Evolutionary conservation across 75 land plant genomes (phyloP).

Genomic region (Gnetum montanum): DNA sequence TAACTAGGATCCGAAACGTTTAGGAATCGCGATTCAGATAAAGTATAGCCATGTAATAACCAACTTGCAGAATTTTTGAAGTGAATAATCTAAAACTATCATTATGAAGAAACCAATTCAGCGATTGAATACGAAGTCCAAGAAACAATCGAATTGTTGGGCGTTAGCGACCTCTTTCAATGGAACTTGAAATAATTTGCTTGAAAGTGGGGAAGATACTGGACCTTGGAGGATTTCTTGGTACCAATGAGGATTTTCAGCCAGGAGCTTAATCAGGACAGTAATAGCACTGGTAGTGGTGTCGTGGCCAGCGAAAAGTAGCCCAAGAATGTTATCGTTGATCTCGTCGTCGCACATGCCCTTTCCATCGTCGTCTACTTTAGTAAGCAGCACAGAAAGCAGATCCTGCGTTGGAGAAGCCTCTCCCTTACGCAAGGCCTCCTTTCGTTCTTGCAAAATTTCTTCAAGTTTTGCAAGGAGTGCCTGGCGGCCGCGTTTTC

Average conservation of each 20-base stretch:
- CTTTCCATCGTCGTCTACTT: constrained; percentile 22
- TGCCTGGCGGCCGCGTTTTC: constrained; percentile 11
- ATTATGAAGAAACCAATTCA: too few relatives aligned
- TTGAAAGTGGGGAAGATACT: neutral
- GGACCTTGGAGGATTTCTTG: neutral
- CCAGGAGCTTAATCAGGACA: constrained; percentile 13
- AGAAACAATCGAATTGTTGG: too few relatives aligned
- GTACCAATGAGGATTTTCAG: neutral
- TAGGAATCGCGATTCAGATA: too few relatives aligned
- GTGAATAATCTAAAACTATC: too few relatives aligned
- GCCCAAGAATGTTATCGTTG: constrained; percentile 25
- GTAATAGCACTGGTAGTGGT: constrained; percentile 20
- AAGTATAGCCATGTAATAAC: too few relatives aligned
- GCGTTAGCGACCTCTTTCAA: too few relatives aligned
- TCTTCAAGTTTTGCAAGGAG: neutral
- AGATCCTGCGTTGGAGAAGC: constrained; percentile 17
- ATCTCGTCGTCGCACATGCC: constrained; percentile 31
- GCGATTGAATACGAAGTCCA: too few relatives aligned
- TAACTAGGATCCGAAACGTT: too few relatives aligned
- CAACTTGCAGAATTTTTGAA: too few relatives aligned
- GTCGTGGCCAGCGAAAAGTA: constrained; percentile 55
- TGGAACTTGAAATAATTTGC: neutral
- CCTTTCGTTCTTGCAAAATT: constrained; percentile 13
- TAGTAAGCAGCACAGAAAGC: constrained; percentile 26
- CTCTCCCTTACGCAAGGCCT: constrained; percentile 8